Percentiles rank a stretch among this genome's conserved stretches.
Evolutionary conservation across 2,329 filamentous ascomycete species (phyloP).

Genomic region (Amesomyces nigricolor): DNA sequence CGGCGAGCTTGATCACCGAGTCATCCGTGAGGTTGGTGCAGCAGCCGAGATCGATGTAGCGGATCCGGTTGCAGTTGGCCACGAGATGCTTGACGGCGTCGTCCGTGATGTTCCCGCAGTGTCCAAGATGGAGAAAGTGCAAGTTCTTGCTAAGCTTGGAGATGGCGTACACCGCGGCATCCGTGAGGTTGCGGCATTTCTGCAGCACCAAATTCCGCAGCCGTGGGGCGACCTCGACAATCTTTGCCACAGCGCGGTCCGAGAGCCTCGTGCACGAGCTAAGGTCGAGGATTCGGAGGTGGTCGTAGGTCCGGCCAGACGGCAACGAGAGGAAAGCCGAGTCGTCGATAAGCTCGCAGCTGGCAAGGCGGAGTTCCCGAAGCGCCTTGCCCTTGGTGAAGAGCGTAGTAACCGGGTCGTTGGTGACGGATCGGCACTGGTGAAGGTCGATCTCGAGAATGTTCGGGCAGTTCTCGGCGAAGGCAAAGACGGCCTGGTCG

Average conservation of each 20-base stretch:
- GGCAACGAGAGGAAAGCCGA: slow-evolving; percentile 80
- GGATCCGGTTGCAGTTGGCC: slow-evolving; percentile 80
- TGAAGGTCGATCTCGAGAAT: slow-evolving; percentile 96
- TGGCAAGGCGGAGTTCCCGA: slow-evolving; percentile 82
- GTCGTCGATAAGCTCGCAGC: slow-evolving; percentile 80
- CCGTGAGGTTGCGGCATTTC: slow-evolving; percentile 90
- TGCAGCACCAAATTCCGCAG: slow-evolving; percentile 89
- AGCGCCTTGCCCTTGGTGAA: slow-evolving; percentile 73
- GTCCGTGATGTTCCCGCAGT: slow-evolving; percentile 89
- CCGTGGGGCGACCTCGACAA: slow-evolving; percentile 78
- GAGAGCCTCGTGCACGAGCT: slow-evolving; percentile 81
- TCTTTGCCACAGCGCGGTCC: slow-evolving; percentile 81
- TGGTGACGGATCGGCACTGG: slow-evolving; percentile 74
- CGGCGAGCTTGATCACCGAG: slow-evolving; percentile 77
- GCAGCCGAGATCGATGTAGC: slow-evolving; percentile 97
- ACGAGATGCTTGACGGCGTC: slow-evolving; percentile 79
- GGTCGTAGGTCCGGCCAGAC: slow-evolving; percentile 65
- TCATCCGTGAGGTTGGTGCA: slow-evolving; percentile 82
- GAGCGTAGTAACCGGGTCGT: slow-evolving; percentile 75
- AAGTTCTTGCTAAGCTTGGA: slow-evolving; percentile 88
- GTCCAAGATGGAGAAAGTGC: slow-evolving; percentile 92
- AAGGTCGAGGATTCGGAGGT: slow-evolving; percentile 86
- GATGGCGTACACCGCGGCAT: slow-evolving; percentile 80
- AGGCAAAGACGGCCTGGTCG: slow-evolving; percentile 74
- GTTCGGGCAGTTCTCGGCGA: slow-evolving; percentile 82